Evolutionary conservation across 352 stramenopile species (phyloP), one percentile per base, ranked within the genome.

Genomic region (Pythium insidiosum): DNA sequence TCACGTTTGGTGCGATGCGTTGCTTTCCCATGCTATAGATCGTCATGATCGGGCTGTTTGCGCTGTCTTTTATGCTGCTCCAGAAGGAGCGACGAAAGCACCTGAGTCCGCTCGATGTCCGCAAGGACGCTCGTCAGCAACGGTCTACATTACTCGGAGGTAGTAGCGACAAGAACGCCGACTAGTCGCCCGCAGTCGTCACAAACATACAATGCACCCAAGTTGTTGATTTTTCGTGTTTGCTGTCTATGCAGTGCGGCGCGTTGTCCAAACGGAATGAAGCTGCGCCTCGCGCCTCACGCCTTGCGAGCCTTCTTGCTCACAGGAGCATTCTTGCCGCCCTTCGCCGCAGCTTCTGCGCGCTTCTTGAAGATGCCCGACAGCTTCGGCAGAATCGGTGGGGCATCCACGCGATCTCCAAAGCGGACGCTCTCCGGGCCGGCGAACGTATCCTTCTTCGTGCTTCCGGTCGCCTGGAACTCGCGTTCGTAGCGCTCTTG

Each of bases 291-390:
- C 23, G 33, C 31, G 22, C 25, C 26, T 21, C 30, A 43, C n/a
- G 48, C 44, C 43, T 59, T 62, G 22, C 28, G 22, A 10, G 19
- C 20, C 37, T 57, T 58, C 31, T 48, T 47, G 12, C 19, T 16
- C 2, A 43, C 24, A 18, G 36, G 36, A 4, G 35, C 37, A 16
- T 49, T 38, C 39, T 50, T 38, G 22, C 50, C 58, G 38, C 68
- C 61, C 38, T 62, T 61, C 13, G 71, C 55, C 5, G n/a, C n/a
- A n/a, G n/a, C n/a, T n/a, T 80, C 63, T 0, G 74, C 78, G n/a
- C 76, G 73, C 45, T 88, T 88, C 47, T 86, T 76, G 46, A 91
- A 87, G 25, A 85, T 84, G 29, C 78, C 78, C 41, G 67, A 73
- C 35, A 89, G 74, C 58, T 89, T 88, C 11, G 79, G 79, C 60